Evolutionary conservation across 345 rosid species (phyloP).

Genomic region (Corymbia maculata): DNA sequence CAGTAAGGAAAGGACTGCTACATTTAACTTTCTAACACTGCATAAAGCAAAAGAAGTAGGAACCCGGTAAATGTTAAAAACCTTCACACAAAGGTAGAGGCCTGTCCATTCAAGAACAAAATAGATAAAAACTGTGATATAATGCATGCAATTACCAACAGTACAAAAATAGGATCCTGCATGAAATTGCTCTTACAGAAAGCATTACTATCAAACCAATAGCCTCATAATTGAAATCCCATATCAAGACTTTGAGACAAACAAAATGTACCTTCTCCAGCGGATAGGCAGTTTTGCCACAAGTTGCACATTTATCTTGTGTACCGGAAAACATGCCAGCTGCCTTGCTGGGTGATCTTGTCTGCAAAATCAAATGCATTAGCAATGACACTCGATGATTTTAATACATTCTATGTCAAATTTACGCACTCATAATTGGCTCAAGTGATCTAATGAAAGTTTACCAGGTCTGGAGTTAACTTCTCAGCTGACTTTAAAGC

Average conservation of each 20-base stretch:
- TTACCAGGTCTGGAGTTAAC: constrained; percentile 84
- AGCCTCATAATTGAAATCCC: background rate
- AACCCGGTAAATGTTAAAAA: background rate
- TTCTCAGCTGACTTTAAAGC: constrained; percentile 90
- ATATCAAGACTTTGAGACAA: background rate
- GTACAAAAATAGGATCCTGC: background rate
- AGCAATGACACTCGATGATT: background rate
- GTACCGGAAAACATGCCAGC: constrained; percentile 98
- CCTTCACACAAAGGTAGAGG: background rate
- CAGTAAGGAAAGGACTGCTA: background rate
- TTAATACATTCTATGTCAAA: background rate
- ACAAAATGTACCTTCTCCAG: constrained; percentile 70
- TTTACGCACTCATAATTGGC: background rate
- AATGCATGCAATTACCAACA: background rate
- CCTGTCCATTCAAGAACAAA: background rate
- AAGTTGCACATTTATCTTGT: constrained; percentile 92
- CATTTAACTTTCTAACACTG: background rate
- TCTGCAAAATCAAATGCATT: constrained; percentile 32
- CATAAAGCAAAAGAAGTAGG: background rate
- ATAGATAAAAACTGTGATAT: background rate
- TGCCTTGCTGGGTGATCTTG: constrained; percentile 88
- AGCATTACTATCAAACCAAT: background rate
- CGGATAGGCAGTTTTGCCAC: constrained; percentile 96
- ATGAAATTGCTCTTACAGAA: background rate
- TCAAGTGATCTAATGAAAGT: background rate